Percentiles rank a stretch among this genome's conserved stretches.
Evolutionary conservation across 2,329 filamentous ascomycete species (phyloP).

Genomic region (Penicillium sp.): DNA sequence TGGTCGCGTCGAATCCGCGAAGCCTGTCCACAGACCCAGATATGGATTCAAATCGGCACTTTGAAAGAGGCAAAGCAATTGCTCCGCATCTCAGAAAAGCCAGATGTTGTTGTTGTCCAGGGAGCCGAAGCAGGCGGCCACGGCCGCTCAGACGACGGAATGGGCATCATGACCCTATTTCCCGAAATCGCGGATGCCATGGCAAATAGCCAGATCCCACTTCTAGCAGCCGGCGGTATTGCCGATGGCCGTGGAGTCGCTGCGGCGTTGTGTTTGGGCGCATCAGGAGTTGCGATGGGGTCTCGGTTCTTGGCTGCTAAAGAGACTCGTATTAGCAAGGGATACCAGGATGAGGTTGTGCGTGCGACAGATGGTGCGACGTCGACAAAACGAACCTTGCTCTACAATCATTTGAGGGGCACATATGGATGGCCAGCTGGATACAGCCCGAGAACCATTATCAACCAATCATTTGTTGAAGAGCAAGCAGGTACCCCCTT

Average conservation of each 20-base stretch:
- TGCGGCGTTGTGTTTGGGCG: constrained; percentile 57
- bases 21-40: constrained; percentile 48
- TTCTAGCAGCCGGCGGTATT: constrained; percentile 60
- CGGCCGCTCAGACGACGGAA: constrained; percentile 52
- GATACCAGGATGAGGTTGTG: constrained; percentile 58
- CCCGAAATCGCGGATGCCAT: constrained; percentile 56
- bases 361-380: constrained; percentile 57
- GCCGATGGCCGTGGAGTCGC: constrained; percentile 57
- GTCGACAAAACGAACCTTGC: constrained; percentile 54
- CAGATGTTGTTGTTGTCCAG: constrained; percentile 60
- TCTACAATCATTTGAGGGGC: constrained; percentile 61
- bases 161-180: constrained; percentile 55
- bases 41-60: constrained; percentile 63
- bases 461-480: constrained; percentile 60
- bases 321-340: constrained; percentile 56
- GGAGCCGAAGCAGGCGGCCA: constrained; percentile 62
- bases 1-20: constrained; percentile 54
- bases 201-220: constrained; percentile 41
- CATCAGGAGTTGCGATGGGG: constrained; percentile 63
- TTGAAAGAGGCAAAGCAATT: constrained; percentile 54
- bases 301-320: constrained; percentile 64
- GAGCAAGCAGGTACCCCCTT: constrained; percentile 47
- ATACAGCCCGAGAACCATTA: constrained; percentile 63
- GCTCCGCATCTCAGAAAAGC: constrained; percentile 37
- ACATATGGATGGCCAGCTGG: constrained; percentile 63